Conservation (phyloP, 257 asterid genomes). For the Schizonepeta tenuifolia region DNA sequence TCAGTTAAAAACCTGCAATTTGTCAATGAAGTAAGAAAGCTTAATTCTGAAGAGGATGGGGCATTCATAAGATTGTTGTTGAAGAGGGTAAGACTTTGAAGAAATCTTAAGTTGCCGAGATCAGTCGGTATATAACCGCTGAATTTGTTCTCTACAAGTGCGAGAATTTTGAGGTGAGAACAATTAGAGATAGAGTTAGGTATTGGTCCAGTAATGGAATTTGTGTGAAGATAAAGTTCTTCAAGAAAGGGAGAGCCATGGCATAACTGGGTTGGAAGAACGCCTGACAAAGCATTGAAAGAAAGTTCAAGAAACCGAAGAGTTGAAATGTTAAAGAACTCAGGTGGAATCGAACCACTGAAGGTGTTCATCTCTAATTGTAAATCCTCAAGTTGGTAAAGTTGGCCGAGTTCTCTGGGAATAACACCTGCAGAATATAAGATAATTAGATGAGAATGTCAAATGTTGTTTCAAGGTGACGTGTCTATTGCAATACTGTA, state of each 20-base stretch:
- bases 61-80: conserved; percentile 25
- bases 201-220: conserved; percentile 36
- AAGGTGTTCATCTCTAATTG: not conserved
- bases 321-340: conserved; percentile 33
- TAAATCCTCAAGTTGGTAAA: not conserved
- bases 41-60: conserved; percentile 15
- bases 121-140: conserved; percentile 29
- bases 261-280: conserved; percentile 25
- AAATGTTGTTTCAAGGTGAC: not conserved
- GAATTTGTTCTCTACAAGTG: conserved; percentile 6
- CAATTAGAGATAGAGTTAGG: conserved; percentile 42
- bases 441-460: not conserved
- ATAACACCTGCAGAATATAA: not conserved
- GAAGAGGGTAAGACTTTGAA: not conserved
- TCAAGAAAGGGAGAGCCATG: not conserved
- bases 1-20: conserved; percentile 29
- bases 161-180: conserved; percentile 29
- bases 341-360: not conserved
- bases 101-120: conserved; percentile 31
- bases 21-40: conserved; percentile 41
- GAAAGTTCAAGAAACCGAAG: not conserved
- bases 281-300: conserved; percentile 20
- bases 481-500: too few relatives aligned
- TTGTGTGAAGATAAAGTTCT: not conserved
- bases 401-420: not conserved